Conservation (phyloP, 176 grass and related monocot species). For the Aegilops speltoides region DNA sequence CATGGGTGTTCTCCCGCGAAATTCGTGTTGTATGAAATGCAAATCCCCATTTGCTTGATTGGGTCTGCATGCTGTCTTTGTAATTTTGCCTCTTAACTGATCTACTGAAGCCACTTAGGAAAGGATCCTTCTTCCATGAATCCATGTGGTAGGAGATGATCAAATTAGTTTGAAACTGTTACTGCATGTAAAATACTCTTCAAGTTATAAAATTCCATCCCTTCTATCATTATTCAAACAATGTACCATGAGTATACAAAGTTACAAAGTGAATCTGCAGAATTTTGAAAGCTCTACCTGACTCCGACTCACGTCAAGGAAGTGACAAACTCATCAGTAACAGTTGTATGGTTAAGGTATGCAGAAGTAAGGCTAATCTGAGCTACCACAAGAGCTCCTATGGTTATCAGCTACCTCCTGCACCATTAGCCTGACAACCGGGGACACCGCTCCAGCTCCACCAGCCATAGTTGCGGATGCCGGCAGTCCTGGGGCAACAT, state of each 20-base stretch:
- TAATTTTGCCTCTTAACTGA: background rate
- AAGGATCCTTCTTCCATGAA: too few species aligned
- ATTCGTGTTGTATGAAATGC: conserved; percentile 20
- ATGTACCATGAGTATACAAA: conserved; percentile 1
- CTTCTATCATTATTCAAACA: conserved; percentile 7
- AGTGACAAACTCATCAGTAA: conserved; percentile 13
- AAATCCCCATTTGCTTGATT: background rate
- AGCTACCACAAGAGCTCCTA: conserved; percentile 78
- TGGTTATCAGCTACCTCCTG: conserved; percentile 44
- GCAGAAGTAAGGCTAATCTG: conserved; percentile 26
- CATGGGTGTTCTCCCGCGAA: background rate
- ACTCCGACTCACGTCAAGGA: background rate
- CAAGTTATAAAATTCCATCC: background rate
- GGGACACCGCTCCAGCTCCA: too few species aligned
- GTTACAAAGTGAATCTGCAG: background rate
- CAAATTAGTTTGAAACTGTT: background rate
- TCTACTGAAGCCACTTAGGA: background rate
- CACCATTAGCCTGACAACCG: conserved; percentile 50
- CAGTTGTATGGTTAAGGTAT: conserved; percentile 13
- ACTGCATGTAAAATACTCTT: background rate
- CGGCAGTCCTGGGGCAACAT: conserved; percentile 25
- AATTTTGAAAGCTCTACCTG: background rate
- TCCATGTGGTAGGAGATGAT: background rate
- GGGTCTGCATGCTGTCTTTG: background rate
- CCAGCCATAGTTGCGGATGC: rapidly evolving